phyloP scores from a whole-genome alignment of 2,329 filamentous ascomycete genomes.

The Pseudodiploospora longispora region DNA sequence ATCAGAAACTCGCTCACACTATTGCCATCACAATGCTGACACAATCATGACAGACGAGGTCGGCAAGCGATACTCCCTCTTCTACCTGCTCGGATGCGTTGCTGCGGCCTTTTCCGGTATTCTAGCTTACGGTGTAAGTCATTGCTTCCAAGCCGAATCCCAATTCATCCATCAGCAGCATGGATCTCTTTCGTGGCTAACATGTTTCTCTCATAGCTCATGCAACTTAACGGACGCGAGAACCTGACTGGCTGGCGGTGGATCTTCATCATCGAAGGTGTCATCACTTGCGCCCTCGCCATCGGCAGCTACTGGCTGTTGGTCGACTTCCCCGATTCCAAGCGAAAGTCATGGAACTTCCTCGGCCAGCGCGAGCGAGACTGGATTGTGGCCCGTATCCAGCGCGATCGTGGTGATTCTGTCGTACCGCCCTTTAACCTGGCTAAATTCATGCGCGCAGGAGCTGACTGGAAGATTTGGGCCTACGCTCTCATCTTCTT shows the following conservation, averaged over 20 bases:
- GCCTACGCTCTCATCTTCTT: constrained; percentile 52
- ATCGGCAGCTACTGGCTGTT: constrained; percentile 47
- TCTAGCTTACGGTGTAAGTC: constrained; percentile 56
- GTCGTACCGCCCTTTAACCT: constrained; percentile 45
- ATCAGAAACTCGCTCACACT: neutral
- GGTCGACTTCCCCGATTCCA: constrained; percentile 56
- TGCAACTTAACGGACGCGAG: constrained; percentile 52
- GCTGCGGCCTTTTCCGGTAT: constrained; percentile 61
- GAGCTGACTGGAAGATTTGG: constrained; percentile 52
- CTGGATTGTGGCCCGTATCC: constrained; percentile 47
- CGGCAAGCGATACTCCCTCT: constrained; percentile 59
- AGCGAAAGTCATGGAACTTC: constrained; percentile 43
- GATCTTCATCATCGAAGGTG: constrained; percentile 54
- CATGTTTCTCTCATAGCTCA: constrained; percentile 31
- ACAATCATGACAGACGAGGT: constrained; percentile 45
- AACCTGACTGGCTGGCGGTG: constrained; percentile 55
- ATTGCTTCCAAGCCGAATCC: constrained; percentile 5
- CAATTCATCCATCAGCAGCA: neutral
- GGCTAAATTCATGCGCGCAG: constrained; percentile 36
- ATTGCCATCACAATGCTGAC: neutral
- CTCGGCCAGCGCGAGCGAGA: constrained; percentile 40
- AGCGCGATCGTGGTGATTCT: constrained; percentile 50
- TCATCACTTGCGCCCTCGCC: constrained; percentile 46
- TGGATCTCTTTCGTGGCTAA: constrained; percentile 21
- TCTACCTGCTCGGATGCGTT: constrained; percentile 61